Evolutionary conservation across 1,284 basidiomycete genomes (phyloP), one percentile per base, ranked within the genome.

Genomic region (Apiotrichum laibachii): DNA sequence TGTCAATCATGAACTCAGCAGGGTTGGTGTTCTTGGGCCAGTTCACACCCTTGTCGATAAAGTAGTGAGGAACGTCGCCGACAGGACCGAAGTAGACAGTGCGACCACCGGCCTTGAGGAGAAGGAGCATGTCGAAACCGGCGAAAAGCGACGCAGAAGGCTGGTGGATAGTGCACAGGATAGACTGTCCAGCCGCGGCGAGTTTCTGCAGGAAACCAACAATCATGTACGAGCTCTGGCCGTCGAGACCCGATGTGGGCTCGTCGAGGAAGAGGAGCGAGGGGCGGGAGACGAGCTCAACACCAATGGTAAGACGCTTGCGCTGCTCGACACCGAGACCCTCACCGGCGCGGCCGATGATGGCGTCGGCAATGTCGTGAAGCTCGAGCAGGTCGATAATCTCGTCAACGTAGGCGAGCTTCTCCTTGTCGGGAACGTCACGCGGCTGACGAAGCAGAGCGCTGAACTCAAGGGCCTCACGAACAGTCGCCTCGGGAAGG

Each of bases 401-500:
- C 26, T 79, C 77, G 56, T 83, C 80, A 53, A 82, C 81, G 67
- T 82, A 83, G 21, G 75, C 79, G 50, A 82, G 73, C 71, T 82
- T 82, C 42, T 82, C 81, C 62, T 79, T 80, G 26, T 81, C 74
- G 0, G 88, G 80, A 1, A 89, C 83, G 5, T 80, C 80, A 6
- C 81, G 75, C 0, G 89, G 87, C 69, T 94, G 92, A 19, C 92
- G 85, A 11, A 94, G 79, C 62, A 86, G 82, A 0, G 92, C 92
- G 1, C 88, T 90, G 77, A 94, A 92, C 35, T 85, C 78, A 0
- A 95, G 78, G 0, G 91, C 88, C 70, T 95, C 91, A 22, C 89
- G 82, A 5, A 95, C 91, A 9, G 76, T 78, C 4, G 75, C 60
- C 52, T 66, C 65, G 11, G 72, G 72, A 7, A 72, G 64, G 58